These are phyloP conservation scores for Penicillium brevicompactum DNA, from an alignment of 2,329 filamentous ascomycete species.

Conservation along the genomic window DNA sequence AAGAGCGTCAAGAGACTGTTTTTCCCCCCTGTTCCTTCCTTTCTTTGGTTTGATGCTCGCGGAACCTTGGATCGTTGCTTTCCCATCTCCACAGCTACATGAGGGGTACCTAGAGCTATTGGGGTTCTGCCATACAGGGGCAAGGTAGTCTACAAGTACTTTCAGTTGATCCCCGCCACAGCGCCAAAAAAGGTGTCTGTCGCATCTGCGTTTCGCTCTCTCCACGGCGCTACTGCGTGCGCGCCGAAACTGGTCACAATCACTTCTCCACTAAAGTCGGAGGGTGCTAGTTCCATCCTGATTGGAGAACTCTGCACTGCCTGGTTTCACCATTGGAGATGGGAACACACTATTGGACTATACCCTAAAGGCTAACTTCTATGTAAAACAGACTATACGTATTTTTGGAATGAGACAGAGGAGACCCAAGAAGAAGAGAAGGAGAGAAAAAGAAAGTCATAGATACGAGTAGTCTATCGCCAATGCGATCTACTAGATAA, in stretches of 20 bases:
- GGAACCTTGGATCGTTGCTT: constrained; percentile 9
- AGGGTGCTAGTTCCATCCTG: constrained; percentile 3
- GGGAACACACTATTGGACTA: background rate
- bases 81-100: constrained; percentile 5
- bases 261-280: constrained; percentile 13
- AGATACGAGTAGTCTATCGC: constrained; percentile 8
- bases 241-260: constrained; percentile 26
- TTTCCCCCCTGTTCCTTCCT: background rate
- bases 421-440: background rate
- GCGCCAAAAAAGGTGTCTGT: constrained; percentile 20
- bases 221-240: constrained; percentile 22
- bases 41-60: constrained; percentile 10
- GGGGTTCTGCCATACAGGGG: background rate
- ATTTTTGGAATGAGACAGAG: background rate
- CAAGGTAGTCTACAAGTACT: background rate
- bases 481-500: constrained; percentile 18
- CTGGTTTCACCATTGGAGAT: constrained; percentile 16
- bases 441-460: background rate
- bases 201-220: constrained; percentile 1
- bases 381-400: background rate
- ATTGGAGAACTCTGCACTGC: constrained; percentile 6
- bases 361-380: background rate
- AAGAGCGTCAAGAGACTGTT: background rate
- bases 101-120: background rate
- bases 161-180: constrained; percentile 12